Evolutionary conservation across 2,329 filamentous ascomycete genomes (phyloP).

Genomic region (Whalleya microplaca): DNA sequence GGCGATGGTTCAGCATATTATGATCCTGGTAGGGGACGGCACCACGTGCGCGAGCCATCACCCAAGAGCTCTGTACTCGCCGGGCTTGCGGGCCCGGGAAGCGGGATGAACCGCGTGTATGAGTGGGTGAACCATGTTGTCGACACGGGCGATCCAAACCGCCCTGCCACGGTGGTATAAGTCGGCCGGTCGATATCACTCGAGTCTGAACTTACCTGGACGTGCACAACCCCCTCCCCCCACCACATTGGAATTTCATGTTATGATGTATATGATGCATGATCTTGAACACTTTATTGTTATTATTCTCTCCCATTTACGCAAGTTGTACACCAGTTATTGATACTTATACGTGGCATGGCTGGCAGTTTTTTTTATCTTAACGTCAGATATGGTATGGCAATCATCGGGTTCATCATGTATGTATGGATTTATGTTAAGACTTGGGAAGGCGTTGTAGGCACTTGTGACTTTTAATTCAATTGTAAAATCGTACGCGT

Average conservation of each 20-base stretch:
- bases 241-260: conserved; percentile 7
- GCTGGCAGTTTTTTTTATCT: not conserved
- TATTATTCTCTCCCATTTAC: conserved; percentile 11
- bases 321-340: conserved; percentile 26
- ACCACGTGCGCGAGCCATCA: conserved; percentile 26
- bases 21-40: conserved; percentile 27
- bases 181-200: not conserved
- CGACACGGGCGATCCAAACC: conserved; percentile 12
- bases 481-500: not conserved
- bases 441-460: not conserved
- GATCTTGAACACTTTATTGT: not conserved
- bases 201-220: not conserved
- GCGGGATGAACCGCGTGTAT: conserved; percentile 38
- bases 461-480: not conserved
- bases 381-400: not conserved
- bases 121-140: conserved; percentile 39
- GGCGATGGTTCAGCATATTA: conserved; percentile 32
- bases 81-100: conserved; percentile 36
- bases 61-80: conserved; percentile 36
- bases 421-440: not conserved
- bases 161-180: conserved; percentile 4
- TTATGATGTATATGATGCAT: conserved; percentile 22
- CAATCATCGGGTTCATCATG: not conserved
- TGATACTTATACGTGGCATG: not conserved
- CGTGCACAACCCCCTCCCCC: not conserved